Conservation (phyloP, 495 filamentous ascomycete genomes). For the Xylaria venustula region DNA sequence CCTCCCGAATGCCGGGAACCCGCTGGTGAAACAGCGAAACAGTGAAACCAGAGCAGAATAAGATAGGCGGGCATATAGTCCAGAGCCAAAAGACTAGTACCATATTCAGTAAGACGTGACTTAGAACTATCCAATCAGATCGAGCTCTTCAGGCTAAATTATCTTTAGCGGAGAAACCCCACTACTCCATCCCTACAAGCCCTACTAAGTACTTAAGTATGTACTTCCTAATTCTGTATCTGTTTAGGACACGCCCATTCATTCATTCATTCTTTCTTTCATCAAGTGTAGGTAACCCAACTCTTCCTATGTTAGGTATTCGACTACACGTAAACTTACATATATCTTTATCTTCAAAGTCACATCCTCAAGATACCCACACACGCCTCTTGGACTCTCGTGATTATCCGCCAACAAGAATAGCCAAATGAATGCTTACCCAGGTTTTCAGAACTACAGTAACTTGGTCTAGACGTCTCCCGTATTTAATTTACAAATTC, state of each 20-base stretch:
- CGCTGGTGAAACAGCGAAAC: neutral
- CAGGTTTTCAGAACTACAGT: too few species aligned
- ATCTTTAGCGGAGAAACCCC: neutral
- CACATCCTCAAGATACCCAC: too few species aligned
- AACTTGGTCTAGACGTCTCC: neutral
- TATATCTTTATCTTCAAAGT: too few species aligned
- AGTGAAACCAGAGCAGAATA: slow-evolving; percentile 3
- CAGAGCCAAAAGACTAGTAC: neutral
- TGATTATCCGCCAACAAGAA: too few species aligned
- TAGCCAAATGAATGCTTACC: too few species aligned
- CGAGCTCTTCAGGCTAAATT: neutral
- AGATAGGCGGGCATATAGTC: neutral
- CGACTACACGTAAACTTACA: too few species aligned
- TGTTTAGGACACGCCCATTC: too few species aligned
- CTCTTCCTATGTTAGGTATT: too few species aligned
- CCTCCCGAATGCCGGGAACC: slow-evolving; percentile 10
- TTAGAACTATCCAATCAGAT: neutral
- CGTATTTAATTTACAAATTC: neutral
- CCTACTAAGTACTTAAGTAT: too few species aligned
- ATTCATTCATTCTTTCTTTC: neutral
- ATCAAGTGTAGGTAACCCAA: too few species aligned
- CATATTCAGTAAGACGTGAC: neutral
- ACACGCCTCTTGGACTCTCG: too few species aligned
- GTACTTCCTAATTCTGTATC: too few species aligned
- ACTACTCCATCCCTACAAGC: neutral